Evolutionary conservation across 2,329 filamentous ascomycete species (phyloP), one percentile per base, ranked within the genome.

Genomic region (Pezicula carpinea): DNA sequence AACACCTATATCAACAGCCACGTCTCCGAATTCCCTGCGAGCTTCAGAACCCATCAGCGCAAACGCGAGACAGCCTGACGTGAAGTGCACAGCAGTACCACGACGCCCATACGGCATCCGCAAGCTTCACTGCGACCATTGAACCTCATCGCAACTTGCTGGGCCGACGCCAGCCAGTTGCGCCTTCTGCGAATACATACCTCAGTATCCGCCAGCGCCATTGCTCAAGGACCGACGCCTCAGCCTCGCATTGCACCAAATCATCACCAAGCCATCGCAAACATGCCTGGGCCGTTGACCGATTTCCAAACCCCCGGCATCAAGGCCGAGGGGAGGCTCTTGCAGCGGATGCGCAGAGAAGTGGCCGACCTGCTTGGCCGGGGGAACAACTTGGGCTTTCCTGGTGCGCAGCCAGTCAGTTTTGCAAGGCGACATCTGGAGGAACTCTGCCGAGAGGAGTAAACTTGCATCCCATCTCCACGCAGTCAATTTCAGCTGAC

Each of bases 341-440:
- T 86, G 39, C 63, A 71, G 40, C 61, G 70, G 15, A 80, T 95
- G 67, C 85, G 86, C 50, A 72, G 73, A 50, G 85, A 89, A 63
- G 88, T 96, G 49, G 86, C 88, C 21, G 63, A 74, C 5, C 76
- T 96, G 38, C 79, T 99, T n/a, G 76, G 78, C 15, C 80, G 90
- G 57, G 26, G 26, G 26, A 75, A 76, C 44, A 82, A 80, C 55
- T 69, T 72, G 19, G 76, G 70, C 54, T 99, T 99, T 58, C 91
- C 93, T 1, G 93, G 83, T 60, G 92, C 93, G 43, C 93, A 99
- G 67, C 93, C 93, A 13, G 91, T 99, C 54, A 95, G 89, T 62
- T 99, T 99, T 65, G 77, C 87, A 46, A 77, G 85, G 48, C 76
- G 80, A 58, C 93, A 99, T 66, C 69, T 97, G 8, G 72, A 82